A percentile compares a stretch with the other conserved stretches of the same genome.
Evolutionary conservation across 1,139 yeast species (phyloP).

Genomic region (Blastobotrys aristatus): DNA sequence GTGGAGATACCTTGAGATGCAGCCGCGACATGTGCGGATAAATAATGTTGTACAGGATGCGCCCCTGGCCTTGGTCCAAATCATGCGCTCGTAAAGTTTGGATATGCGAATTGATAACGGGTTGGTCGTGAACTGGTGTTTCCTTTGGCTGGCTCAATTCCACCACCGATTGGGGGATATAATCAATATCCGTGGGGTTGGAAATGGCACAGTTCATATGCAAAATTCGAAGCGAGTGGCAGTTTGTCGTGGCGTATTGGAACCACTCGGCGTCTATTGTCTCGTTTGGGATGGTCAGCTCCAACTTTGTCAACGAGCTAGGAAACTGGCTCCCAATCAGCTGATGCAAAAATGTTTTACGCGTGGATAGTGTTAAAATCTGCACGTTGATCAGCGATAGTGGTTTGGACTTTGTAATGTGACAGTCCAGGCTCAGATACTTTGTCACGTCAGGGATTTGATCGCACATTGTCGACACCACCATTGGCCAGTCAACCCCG

Average conservation of each 20-base stretch:
- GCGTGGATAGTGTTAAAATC: not conserved
- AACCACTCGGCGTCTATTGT: constrained; percentile 8
- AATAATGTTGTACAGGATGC: not conserved
- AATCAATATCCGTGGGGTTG: constrained; percentile 5
- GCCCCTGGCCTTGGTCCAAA: not conserved
- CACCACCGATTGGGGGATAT: constrained; percentile 5
- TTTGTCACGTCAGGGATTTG: constrained; percentile 9
- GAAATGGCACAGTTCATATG: constrained; percentile 7
- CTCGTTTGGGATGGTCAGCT: not conserved
- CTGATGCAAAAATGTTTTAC: not conserved
- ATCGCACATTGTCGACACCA: constrained; percentile 8
- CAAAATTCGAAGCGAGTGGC: not conserved
- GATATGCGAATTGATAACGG: not conserved
- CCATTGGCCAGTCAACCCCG: constrained; percentile 7
- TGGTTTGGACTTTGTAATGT: not conserved
- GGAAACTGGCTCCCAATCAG: constrained; percentile 7
- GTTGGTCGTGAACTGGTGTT: not conserved
- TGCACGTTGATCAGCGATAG: constrained; percentile 7
- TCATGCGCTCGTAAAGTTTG: constrained; percentile 3
- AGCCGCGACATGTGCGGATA: constrained; percentile 7
- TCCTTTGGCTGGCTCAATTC: constrained; percentile 10
- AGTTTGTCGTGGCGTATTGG: constrained; percentile 3
- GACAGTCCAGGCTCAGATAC: constrained; percentile 4
- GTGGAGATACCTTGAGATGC: constrained; percentile 4
- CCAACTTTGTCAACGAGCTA: not conserved